Conservation (phyloP, 176 grass and related monocot species). For the Avena atlantica region DNA sequence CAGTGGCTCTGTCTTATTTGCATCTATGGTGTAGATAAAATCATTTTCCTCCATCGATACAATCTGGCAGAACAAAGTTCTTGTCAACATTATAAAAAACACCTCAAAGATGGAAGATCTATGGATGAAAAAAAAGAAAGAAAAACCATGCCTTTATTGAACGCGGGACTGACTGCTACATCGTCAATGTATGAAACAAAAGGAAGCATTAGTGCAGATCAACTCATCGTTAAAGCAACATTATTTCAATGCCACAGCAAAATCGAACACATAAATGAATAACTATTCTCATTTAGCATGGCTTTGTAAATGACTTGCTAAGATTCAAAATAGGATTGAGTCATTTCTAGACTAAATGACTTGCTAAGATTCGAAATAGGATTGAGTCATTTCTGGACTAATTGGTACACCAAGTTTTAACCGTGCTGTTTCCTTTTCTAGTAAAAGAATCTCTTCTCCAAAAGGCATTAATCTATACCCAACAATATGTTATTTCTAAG, state of each 20-base stretch:
- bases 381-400: neutral
- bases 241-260: neutral
- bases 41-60: too few species aligned
- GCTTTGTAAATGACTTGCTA: too few species aligned
- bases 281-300: neutral
- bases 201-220: neutral
- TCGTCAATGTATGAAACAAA: neutral
- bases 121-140: neutral
- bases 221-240: neutral
- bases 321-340: too few species aligned
- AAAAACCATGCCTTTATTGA: neutral
- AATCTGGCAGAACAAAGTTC: neutral
- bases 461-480: too few species aligned
- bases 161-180: neutral
- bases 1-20: neutral
- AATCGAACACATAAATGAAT: neutral
- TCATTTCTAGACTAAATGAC: too few species aligned
- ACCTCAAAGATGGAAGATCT: neutral
- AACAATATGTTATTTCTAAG: too few species aligned
- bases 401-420: neutral
- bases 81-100: neutral
- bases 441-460: too few species aligned
- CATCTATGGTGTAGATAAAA: neutral
- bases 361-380: neutral
- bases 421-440: too few species aligned